Evolutionary conservation across 163 green algal species (phyloP).

Genomic region (Volvox carteri): DNA sequence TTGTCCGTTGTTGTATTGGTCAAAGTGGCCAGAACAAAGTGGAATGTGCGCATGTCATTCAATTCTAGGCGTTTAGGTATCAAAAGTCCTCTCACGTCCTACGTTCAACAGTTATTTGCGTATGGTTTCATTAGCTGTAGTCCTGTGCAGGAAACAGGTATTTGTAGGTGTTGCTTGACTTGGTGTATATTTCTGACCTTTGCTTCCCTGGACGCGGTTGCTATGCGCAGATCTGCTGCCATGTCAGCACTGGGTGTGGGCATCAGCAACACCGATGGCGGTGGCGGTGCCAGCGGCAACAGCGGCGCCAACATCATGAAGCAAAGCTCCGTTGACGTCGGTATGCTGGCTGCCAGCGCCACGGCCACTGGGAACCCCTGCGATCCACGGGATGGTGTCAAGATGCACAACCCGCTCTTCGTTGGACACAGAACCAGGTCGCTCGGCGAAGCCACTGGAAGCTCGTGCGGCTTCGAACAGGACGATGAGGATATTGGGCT

Average conservation of each 20-base stretch:
- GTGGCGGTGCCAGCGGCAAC: neutral
- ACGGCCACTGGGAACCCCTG: neutral
- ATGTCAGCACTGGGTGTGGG: neutral
- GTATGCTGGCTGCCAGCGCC: neutral
- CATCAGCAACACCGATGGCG: neutral
- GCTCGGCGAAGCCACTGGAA: neutral
- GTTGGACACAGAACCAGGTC: neutral
- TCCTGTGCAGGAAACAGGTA: no score
- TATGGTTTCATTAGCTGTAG: no score
- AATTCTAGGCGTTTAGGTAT: no score
- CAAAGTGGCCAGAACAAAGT: no score
- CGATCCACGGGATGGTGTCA: constrained; percentile 35
- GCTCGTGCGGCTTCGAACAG: constrained; percentile 5
- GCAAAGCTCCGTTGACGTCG: constrained; percentile 4
- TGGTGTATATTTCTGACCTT: no score
- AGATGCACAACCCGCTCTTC: constrained; percentile 51
- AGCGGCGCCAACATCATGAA: neutral
- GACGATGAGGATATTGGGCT: neutral
- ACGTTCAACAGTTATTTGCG: no score
- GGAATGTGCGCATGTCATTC: no score
- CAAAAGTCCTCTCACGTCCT: no score
- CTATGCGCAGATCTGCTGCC: neutral
- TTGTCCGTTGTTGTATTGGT: no score
- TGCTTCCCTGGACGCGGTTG: neutral
- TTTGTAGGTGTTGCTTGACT: no score